Base-by-base conservation (phyloP, 306 rosid genomes). In the Arachis hypogaea region DNA sequence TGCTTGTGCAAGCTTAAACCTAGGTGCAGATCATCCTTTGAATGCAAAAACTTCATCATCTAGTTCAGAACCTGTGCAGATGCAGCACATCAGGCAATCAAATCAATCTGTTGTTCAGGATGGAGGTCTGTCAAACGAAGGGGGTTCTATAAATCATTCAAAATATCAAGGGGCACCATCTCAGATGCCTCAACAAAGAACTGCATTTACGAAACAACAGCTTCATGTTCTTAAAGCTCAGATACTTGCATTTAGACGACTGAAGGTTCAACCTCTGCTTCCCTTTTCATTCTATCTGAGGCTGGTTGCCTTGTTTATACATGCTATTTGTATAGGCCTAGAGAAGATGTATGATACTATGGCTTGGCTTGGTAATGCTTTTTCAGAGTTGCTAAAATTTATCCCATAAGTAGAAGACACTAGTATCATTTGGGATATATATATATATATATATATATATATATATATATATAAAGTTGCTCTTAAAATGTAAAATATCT, bases 211-310 rank as follows among this genome's bases (percentile, higher is more conserved):
- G 78, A 91, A 88, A 84, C 93, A 86, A 76, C 98, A 91, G 82
- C 83, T 89, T 56, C 98, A 94, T 66, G 98, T 91, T 77, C 97
- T 94, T 63, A 94, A 94, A 83, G 98, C 98, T 63, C 98, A 94
- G 69, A 94, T 94, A 76, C 83, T 94, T 59, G 98, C 98, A 72
- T 92, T 94, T 78, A 86, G 97, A 89, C 94, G 97, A 75, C 80
- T 91, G 69, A 94, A 94, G 98, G 98, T 94, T 75, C 74, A 56
- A 74, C 52, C 45, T 81, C 45, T 75, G 9, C 73, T 72, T 82
- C 45, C 68, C 68, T 63, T 73, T 69, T 56, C 45, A 42, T 47
- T 75, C 42, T 61, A 47, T 67, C 38, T 49, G n/a, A 71, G 50
- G 8, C 22, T 36, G 42, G 3, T 18, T 43, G 66, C 42, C 8